Percentiles rank a stretch among this genome's conserved stretches.
phyloP scores from a whole-genome alignment of 139 green algal species.

The Coccomyxa sp. region DNA sequence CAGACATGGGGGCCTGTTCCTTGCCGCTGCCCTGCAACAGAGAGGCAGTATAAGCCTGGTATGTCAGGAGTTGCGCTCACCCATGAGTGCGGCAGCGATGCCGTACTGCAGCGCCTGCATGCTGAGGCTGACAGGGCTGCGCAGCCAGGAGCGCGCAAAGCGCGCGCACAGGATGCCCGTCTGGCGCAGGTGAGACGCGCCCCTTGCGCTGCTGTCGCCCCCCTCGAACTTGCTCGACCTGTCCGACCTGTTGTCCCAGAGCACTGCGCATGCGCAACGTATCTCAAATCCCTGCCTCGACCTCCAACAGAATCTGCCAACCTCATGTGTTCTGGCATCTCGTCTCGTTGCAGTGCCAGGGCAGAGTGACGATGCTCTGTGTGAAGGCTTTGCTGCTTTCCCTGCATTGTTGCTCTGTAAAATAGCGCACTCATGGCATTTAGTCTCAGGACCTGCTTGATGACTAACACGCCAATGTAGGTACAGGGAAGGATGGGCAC shows the following conservation, averaged over 20 bases:
- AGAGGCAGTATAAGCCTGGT: too few species aligned
- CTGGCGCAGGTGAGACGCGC: conserved; percentile 4
- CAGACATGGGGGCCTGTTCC: too few species aligned
- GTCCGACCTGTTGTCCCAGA: background rate
- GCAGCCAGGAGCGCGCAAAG: conserved; percentile 23
- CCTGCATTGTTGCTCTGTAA: background rate
- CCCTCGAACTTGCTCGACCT: too few species aligned
- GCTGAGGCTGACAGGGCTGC: conserved; percentile 32
- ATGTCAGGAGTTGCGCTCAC: conserved; percentile 3
- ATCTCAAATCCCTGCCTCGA: background rate
- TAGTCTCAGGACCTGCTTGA: background rate
- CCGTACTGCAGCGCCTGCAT: conserved; percentile 30
- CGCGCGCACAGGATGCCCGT: conserved; percentile 16
- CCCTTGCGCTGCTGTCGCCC: background rate
- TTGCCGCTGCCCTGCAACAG: background rate
- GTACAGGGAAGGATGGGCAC: background rate
- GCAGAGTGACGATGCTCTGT: background rate
- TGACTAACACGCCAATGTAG: background rate
- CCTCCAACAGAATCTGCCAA: too few species aligned
- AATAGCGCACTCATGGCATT: background rate
- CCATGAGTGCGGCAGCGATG: conserved; percentile 35
- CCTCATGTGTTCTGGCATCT: too few species aligned
- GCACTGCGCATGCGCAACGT: background rate
- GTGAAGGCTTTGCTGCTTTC: background rate
- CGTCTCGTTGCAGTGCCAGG: background rate